Evolutionary conservation across 2,329 filamentous ascomycete genomes (phyloP).

Genomic region (Exophiala dermatitidis): DNA sequence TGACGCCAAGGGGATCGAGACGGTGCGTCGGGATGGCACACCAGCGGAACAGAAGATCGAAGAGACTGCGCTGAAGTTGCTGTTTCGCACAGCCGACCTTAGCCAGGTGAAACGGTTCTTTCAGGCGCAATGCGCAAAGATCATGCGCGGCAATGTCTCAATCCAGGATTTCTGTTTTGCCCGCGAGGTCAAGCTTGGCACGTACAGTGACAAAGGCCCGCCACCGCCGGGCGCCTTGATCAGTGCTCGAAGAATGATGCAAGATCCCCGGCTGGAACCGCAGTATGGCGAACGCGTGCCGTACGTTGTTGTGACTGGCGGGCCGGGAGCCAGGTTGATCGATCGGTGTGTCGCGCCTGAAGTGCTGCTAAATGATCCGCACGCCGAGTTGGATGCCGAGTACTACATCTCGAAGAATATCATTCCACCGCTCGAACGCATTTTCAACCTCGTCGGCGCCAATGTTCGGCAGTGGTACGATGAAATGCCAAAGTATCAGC

Average conservation of each 20-base stretch:
- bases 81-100: conserved; percentile 85
- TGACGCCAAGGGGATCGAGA: conserved; percentile 97
- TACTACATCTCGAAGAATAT: conserved; percentile 97
- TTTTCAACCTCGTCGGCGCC: conserved; percentile 92
- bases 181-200: conserved; percentile 81
- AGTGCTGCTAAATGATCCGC: conserved; percentile 65
- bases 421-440: conserved; percentile 88
- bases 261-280: conserved; percentile 77
- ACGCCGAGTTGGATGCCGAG: conserved; percentile 78
- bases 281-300: conserved; percentile 94
- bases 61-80: conserved; percentile 77
- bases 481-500: conserved; percentile 88
- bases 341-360: conserved; percentile 89
- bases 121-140: conserved; percentile 80
- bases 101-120: conserved; percentile 87
- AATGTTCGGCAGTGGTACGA: conserved; percentile 90
- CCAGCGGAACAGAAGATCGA: conserved; percentile 95
- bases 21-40: conserved; percentile 87
- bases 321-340: conserved; percentile 74
- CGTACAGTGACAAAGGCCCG: conserved; percentile 72
- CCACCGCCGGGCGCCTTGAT: conserved; percentile 84
- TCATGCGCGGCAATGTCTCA: conserved; percentile 80
- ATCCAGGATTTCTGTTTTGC: conserved; percentile 96
- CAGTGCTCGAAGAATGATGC: conserved; percentile 75
- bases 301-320: conserved; percentile 86